Conservation (phyloP, 208 protist genomes). For the Trypanosoma mega region DNA sequence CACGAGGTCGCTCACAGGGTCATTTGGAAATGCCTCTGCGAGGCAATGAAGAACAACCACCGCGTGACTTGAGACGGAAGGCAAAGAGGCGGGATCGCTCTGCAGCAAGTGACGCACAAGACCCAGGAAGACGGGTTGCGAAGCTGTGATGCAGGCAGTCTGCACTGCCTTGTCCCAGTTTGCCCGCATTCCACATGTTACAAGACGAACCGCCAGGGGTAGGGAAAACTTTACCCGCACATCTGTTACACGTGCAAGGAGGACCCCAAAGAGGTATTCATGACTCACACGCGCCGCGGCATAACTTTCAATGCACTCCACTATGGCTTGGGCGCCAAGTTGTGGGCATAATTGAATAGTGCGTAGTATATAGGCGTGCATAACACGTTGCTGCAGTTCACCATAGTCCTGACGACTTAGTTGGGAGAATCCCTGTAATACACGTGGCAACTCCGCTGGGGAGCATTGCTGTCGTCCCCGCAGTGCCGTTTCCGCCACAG, state of each 20-base stretch:
- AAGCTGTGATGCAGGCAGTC: conserved; percentile 64
- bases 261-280: conserved; percentile 67
- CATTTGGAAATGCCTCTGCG: conserved; percentile 67
- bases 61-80: conserved; percentile 45
- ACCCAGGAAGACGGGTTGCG: conserved; percentile 61
- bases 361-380: conserved; percentile 63
- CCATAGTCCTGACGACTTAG: conserved; percentile 20
- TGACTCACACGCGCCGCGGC: conserved; percentile 48
- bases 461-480: conserved; percentile 40
- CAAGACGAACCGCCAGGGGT: conserved; percentile 59
- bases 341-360: conserved; percentile 46
- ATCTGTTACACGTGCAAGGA: conserved; percentile 69
- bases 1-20: conserved; percentile 52
- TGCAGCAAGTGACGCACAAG: conserved; percentile 71
- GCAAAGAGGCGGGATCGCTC: conserved; percentile 59
- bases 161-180: conserved; percentile 38
- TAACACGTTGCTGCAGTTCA: conserved; percentile 27
- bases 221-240: conserved; percentile 57
- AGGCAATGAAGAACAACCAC: conserved; percentile 62
- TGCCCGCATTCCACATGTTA: conserved; percentile 49
- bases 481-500: conserved; percentile 39
- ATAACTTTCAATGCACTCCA: conserved; percentile 78
- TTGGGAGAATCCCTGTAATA: conserved; percentile 56
- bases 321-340: conserved; percentile 50
- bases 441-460: conserved; percentile 40